Percentiles rank a stretch among this genome's conserved stretches.
Evolutionary conservation across 176 grass and related monocot genomes (phyloP).

Genomic region (Carex kokanica): DNA sequence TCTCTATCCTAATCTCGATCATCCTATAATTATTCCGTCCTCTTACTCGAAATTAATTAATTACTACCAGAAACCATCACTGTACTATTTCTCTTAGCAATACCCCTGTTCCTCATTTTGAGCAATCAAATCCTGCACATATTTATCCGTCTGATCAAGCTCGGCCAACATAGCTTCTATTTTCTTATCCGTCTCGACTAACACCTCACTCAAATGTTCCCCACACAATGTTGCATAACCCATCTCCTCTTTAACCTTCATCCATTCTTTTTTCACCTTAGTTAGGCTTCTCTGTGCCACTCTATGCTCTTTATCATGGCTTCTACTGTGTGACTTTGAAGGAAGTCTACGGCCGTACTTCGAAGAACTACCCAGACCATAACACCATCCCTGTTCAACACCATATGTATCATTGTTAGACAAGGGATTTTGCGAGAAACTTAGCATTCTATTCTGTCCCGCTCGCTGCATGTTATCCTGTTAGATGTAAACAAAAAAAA

Average conservation of each 20-base stretch:
- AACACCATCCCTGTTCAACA: conserved; percentile 20
- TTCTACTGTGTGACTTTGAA: conserved; percentile 13
- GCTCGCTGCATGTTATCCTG: conserved; percentile 40
- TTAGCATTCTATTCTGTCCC: conserved; percentile 50
- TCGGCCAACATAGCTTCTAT: conserved; percentile 48
- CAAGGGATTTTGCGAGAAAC: conserved; percentile 41
- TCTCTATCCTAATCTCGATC: no score
- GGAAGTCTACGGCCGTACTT: conserved; percentile 17
- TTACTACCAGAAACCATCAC: background rate
- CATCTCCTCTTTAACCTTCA: conserved; percentile 74
- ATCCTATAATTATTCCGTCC: no score
- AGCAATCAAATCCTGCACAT: conserved; percentile 50
- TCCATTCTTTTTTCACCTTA: conserved; percentile 70
- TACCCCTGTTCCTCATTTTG: background rate
- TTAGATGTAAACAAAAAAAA: background rate
- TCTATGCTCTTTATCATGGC: conserved; percentile 43
- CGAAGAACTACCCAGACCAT: conserved; percentile 12
- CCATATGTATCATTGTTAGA: background rate
- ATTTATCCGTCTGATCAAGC: conserved; percentile 59
- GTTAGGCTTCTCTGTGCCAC: conserved; percentile 50
- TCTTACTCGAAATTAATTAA: no score
- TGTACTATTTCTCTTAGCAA: background rate
- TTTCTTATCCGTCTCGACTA: conserved; percentile 60
- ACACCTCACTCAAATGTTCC: conserved; percentile 51
- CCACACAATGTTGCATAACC: conserved; percentile 53